phyloP scores from a whole-genome alignment of 208 protist genomes.

The Acanthamoeba divionensis region DNA sequence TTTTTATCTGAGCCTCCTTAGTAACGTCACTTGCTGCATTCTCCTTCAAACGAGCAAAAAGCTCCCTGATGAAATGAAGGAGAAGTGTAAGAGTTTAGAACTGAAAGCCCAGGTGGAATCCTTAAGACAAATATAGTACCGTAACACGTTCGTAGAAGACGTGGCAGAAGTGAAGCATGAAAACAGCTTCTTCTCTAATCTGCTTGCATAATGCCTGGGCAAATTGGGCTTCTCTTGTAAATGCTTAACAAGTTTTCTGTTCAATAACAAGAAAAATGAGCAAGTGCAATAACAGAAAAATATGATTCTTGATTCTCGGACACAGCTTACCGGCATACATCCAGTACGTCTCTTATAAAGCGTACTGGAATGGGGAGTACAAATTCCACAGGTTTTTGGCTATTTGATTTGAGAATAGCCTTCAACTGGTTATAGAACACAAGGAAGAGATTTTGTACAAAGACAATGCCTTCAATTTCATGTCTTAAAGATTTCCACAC shows the following conservation, averaged over 20 bases:
- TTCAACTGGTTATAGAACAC: conserved; percentile 9
- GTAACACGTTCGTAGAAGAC: no score
- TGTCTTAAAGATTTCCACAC: conserved; percentile 28
- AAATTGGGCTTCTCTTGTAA: conserved; percentile 23
- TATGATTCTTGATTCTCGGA: no score
- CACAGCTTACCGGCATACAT: not conserved
- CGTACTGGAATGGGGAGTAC: not conserved
- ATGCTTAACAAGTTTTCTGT: conserved; percentile 24
- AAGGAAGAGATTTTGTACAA: conserved; percentile 34
- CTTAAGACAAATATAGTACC: no score
- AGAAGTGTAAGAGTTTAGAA: no score
- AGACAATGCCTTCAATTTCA: conserved; percentile 7
- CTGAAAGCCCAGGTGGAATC: no score
- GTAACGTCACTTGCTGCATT: not conserved
- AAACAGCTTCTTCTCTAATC: conserved; percentile 5
- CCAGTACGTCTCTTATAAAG: not conserved
- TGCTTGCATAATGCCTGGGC: conserved; percentile 23
- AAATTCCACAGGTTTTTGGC: not conserved
- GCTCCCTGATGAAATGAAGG: no score
- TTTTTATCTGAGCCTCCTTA: conserved; percentile 18
- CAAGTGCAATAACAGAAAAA: no score
- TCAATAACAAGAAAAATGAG: not conserved
- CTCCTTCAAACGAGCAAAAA: no score
- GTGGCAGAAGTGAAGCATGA: not conserved
- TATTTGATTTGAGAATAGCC: not conserved